phyloP scores from a whole-genome alignment of 805 yeast species.

The Candida dajiaensis region DNA sequence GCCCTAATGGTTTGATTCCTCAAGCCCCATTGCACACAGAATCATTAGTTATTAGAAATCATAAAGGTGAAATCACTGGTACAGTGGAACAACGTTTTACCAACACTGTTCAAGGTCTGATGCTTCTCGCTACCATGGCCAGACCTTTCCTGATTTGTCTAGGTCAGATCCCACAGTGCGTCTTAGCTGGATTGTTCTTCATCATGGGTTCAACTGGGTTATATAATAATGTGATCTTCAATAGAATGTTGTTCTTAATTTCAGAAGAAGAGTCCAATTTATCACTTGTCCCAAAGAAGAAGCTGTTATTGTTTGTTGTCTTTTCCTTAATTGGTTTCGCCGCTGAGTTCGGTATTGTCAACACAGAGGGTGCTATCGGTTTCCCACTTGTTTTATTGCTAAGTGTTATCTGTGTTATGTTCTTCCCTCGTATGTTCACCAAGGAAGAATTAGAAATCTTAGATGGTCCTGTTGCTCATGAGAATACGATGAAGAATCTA shows the following conservation, averaged over 20 bases:
- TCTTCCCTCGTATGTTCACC: conserved; percentile 61
- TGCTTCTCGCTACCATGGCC: conserved; percentile 84
- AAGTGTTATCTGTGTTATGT: conserved; percentile 59
- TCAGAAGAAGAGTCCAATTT: conserved; percentile 20
- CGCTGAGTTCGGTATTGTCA: conserved; percentile 79
- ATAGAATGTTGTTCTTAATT: conserved; percentile 50
- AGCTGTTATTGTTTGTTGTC: conserved; percentile 46
- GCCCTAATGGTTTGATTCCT: conserved; percentile 95
- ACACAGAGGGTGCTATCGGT: conserved; percentile 88
- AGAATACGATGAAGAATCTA: conserved; percentile 44
- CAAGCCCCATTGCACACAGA: conserved; percentile 94
- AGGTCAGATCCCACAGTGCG: conserved; percentile 87
- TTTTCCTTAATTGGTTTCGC: conserved; percentile 65
- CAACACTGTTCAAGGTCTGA: conserved; percentile 76
- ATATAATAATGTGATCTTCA: conserved; percentile 56
- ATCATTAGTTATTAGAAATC: conserved; percentile 52
- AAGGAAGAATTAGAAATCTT: conserved; percentile 51
- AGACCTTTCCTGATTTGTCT: conserved; percentile 79
- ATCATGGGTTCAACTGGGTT: conserved; percentile 87
- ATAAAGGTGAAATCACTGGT: conserved; percentile 14
- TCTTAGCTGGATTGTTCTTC: conserved; percentile 86
- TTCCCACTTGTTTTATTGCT: conserved; percentile 79
- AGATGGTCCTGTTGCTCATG: conserved; percentile 62
- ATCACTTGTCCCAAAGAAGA: conserved; percentile 25
- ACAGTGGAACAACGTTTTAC: conserved; percentile 90